phyloP scores from a whole-genome alignment of 805 yeast genomes.

The Trichomonascus vanleenenianus region DNA sequence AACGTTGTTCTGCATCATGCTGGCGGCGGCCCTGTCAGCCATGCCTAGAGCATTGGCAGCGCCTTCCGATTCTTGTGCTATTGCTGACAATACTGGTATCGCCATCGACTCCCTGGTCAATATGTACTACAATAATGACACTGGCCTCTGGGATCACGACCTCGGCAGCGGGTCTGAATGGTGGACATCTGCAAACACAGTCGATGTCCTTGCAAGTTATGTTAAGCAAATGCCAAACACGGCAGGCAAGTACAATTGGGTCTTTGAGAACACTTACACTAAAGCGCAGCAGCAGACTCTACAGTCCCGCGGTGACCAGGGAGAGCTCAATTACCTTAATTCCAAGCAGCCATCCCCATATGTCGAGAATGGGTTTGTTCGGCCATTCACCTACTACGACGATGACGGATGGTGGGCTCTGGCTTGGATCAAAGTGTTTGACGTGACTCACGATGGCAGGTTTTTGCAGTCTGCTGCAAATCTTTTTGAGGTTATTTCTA shows the following conservation, averaged over 20 bases:
- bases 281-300: conserved; percentile 3
- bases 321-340: background rate
- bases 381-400: conserved; percentile 8
- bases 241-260: background rate
- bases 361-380: conserved; percentile 7
- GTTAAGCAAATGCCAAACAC: background rate
- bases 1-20: too few species aligned
- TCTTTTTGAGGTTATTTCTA: conserved; percentile 5
- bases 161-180: background rate
- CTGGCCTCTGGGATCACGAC: background rate
- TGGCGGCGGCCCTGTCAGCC: too few species aligned
- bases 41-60: too few species aligned
- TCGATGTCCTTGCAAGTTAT: too few species aligned
- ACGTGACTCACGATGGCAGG: conserved; percentile 6
- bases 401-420: conserved; percentile 16
- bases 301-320: too few species aligned
- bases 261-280: conserved; percentile 3
- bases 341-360: conserved; percentile 3
- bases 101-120: background rate
- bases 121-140: background rate
- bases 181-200: conserved; percentile 6
- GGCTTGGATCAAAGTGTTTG: conserved; percentile 12
- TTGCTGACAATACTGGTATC: background rate
- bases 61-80: background rate
- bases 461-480: conserved; percentile 9